Evolutionary conservation across 1,284 basidiomycete genomes (phyloP).

Genomic region (Ustilago crameri): DNA sequence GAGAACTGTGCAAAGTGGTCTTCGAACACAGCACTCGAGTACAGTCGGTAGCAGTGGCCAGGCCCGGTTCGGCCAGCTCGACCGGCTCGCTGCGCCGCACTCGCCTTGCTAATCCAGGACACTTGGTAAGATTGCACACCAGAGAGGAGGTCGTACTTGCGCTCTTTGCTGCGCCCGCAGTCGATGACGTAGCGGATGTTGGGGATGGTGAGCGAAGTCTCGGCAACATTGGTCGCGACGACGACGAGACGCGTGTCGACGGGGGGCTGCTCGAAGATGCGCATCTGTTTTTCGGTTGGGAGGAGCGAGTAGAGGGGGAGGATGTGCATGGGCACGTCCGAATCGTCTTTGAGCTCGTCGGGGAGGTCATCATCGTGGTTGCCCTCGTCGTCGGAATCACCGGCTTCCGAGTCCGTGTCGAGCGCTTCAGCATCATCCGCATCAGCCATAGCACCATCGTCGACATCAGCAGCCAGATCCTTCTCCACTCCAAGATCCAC

Average conservation of each 20-base stretch:
- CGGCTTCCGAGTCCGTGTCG: conserved; percentile 54
- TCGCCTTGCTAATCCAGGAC: conserved; percentile 81
- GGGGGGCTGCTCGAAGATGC: conserved; percentile 77
- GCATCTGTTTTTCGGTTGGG: conserved; percentile 79
- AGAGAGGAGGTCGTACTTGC: conserved; percentile 74
- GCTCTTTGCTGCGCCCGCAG: conserved; percentile 84
- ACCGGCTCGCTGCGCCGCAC: conserved; percentile 78
- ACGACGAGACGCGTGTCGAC: conserved; percentile 76
- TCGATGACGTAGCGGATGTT: conserved; percentile 82
- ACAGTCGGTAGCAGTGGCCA: conserved; percentile 82
- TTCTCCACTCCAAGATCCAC: conserved; percentile 76
- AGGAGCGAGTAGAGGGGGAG: conserved; percentile 80
- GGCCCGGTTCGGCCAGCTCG: conserved; percentile 82
- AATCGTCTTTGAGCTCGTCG: conserved; percentile 53
- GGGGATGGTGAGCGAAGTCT: conserved; percentile 82
- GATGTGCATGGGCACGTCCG: conserved; percentile 71
- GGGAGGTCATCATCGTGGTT: conserved; percentile 57
- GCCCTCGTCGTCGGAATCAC: conserved; percentile 26
- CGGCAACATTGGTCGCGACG: conserved; percentile 81
- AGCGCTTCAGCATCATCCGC: conserved; percentile 69
- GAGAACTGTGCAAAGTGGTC: conserved; percentile 89
- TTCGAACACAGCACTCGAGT: conserved; percentile 83
- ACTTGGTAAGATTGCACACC: conserved; percentile 80
- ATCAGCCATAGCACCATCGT: conserved; percentile 67
- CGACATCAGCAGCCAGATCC: conserved; percentile 71